phyloP scores from a whole-genome alignment of 192 early-diverging fungal genomes.

The Coemansia sp. region DNA sequence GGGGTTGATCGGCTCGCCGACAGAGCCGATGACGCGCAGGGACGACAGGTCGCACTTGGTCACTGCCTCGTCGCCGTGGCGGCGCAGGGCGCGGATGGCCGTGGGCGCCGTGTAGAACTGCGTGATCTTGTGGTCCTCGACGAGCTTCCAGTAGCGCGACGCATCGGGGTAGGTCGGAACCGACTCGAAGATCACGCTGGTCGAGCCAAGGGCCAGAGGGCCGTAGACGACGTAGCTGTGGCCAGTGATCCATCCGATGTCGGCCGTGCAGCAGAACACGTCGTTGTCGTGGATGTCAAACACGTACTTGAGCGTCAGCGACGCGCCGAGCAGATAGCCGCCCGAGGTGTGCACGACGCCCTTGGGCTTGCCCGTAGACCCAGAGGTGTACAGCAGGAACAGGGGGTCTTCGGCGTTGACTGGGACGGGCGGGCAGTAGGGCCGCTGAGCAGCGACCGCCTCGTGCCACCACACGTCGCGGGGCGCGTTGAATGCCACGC shows the following conservation, averaged over 20 bases:
- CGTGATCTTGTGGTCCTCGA: slow-evolving; percentile 88
- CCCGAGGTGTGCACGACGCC: slow-evolving; percentile 93
- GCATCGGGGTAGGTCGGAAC: slow-evolving; percentile 91
- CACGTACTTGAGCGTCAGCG: slow-evolving; percentile 81
- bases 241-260: slow-evolving; percentile 89
- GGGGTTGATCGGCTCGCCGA: slow-evolving; percentile 97
- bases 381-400: slow-evolving; percentile 93
- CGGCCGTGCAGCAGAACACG: slow-evolving; percentile 91
- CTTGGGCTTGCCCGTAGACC: slow-evolving; percentile 87
- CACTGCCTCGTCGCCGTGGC: slow-evolving; percentile 77
- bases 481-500: slow-evolving; percentile 67
- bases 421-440: slow-evolving; percentile 80
- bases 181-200: slow-evolving; percentile 92
- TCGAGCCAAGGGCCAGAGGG: slow-evolving; percentile 78
- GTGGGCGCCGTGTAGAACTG: slow-evolving; percentile 99
- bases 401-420: slow-evolving; percentile 91
- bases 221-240: slow-evolving; percentile 94
- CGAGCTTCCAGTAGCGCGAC: slow-evolving; percentile 76
- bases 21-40: slow-evolving; percentile 88
- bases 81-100: slow-evolving; percentile 92
- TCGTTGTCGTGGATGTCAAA: slow-evolving; percentile 92
- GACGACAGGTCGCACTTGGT: slow-evolving; percentile 74
- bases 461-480: slow-evolving; percentile 97
- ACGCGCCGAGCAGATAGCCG: slow-evolving; percentile 92
- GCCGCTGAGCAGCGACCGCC: slow-evolving; percentile 74